phyloP scores from a whole-genome alignment of 257 asterid genomes.

The Nyctanthes arbortristis region DNA sequence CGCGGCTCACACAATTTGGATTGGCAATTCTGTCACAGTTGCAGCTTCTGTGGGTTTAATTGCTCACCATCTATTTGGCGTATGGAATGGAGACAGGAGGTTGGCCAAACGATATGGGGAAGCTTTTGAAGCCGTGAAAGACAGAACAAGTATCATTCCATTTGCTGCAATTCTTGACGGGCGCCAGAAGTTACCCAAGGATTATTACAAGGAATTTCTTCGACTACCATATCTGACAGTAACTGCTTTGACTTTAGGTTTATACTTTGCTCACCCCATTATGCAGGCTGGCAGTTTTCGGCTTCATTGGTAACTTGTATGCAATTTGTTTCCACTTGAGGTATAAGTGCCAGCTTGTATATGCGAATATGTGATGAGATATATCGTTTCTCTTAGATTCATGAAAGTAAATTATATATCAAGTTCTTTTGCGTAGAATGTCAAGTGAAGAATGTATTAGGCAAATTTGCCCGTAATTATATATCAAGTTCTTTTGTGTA shows the following conservation, averaged over 20 bases:
- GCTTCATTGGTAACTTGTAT: slow-evolving; percentile 74
- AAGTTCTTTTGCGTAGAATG: neutral
- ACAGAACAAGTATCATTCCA: slow-evolving; percentile 81
- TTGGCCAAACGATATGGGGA: slow-evolving; percentile 75
- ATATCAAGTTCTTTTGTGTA: neutral
- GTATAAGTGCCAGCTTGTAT: neutral
- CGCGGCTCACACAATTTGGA: slow-evolving; percentile 92
- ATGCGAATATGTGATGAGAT: neutral
- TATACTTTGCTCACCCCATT: slow-evolving; percentile 85
- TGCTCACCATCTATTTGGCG: slow-evolving; percentile 92
- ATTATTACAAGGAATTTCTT: slow-evolving; percentile 73
- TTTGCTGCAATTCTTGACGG: slow-evolving; percentile 93
- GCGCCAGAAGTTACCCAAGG: slow-evolving; percentile 84
- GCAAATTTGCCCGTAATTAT: neutral
- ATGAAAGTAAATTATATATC: neutral
- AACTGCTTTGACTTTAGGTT: slow-evolving; percentile 72
- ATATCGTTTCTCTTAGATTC: neutral
- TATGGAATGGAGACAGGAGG: slow-evolving; percentile 95
- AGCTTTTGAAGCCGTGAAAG: slow-evolving; percentile 74
- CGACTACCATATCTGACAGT: slow-evolving; percentile 81
- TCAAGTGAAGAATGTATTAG: neutral
- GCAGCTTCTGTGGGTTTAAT: slow-evolving; percentile 93
- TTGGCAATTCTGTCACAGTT: slow-evolving; percentile 83
- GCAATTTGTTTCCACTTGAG: neutral
- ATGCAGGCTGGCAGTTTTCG: slow-evolving; percentile 87